Percentiles rank a stretch among this genome's conserved stretches.
Evolutionary conservation across 805 yeast genomes (phyloP).

Genomic region (Priceomyces carsonii): DNA sequence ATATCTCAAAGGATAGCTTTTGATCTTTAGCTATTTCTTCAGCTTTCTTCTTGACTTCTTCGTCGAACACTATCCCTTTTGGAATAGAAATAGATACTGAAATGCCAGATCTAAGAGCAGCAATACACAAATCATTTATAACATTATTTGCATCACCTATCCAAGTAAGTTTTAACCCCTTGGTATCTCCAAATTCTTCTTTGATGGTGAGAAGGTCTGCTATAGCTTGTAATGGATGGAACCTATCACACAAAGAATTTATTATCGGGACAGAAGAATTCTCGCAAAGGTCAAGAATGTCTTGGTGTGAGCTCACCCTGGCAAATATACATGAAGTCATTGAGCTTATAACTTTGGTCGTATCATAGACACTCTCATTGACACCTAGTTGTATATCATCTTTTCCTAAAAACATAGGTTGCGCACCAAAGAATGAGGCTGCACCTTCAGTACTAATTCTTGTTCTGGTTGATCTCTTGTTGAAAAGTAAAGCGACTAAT

Average conservation of each 20-base stretch:
- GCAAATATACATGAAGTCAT: constrained; percentile 98
- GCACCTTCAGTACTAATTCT: constrained; percentile 95
- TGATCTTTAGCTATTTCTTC: constrained; percentile 50
- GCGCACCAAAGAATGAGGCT: constrained; percentile 87
- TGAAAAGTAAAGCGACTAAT: constrained; percentile 78
- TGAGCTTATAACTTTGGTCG: constrained; percentile 85
- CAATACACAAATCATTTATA: constrained; percentile 88
- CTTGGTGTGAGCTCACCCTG: constrained; percentile 85
- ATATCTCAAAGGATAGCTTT: constrained; percentile 46
- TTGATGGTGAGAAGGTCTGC: constrained; percentile 86
- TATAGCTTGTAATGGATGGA: constrained; percentile 94
- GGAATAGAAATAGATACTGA: constrained; percentile 86
- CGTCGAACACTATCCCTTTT: constrained; percentile 61
- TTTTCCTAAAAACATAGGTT: constrained; percentile 93
- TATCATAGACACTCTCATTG: constrained; percentile 87
- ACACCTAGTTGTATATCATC: constrained; percentile 97
- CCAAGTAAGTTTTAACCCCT: constrained; percentile 84
- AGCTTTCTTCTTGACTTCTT: constrained; percentile 56
- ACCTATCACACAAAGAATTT: constrained; percentile 89
- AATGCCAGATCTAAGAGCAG: constrained; percentile 82
- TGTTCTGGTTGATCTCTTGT: constrained; percentile 94
- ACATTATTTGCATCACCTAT: constrained; percentile 97
- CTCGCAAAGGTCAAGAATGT: constrained; percentile 73
- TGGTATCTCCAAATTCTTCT: constrained; percentile 63
- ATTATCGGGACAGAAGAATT: constrained; percentile 89